Percentiles rank a stretch among this genome's conserved stretches.
phyloP scores from a whole-genome alignment of 352 stramenopile species.

The Phytophthora palmivora region DNA sequence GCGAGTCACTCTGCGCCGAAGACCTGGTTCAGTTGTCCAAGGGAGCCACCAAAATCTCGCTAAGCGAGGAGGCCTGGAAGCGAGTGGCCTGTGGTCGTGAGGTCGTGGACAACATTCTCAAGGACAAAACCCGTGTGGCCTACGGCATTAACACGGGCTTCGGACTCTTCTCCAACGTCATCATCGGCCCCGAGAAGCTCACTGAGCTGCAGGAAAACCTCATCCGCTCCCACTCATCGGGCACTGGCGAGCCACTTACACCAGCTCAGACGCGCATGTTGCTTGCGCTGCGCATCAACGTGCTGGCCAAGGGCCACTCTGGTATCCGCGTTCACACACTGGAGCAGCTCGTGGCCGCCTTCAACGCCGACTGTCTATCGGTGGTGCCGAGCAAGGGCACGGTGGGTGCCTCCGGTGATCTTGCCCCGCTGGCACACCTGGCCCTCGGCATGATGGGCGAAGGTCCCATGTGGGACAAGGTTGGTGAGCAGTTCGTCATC shows the following conservation, averaged over 20 bases:
- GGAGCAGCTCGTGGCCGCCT: conserved; percentile 80
- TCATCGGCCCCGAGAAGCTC: conserved; percentile 87
- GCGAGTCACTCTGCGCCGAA: conserved; percentile 70
- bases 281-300: conserved; percentile 89
- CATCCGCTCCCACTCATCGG: conserved; percentile 82
- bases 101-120: conserved; percentile 90
- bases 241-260: conserved; percentile 80
- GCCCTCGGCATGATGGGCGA: conserved; percentile 91
- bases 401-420: conserved; percentile 88
- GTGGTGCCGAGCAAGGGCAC: conserved; percentile 87
- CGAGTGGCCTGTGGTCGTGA: conserved; percentile 74
- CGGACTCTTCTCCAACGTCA: conserved; percentile 91
- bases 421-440: conserved; percentile 88
- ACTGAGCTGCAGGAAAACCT: conserved; percentile 88
- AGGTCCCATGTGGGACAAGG: conserved; percentile 87
- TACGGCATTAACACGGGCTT: conserved; percentile 95
- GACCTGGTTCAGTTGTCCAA: conserved; percentile 79
- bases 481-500: conserved; percentile 60
- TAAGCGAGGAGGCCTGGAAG: conserved; percentile 77
- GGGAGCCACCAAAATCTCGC: conserved; percentile 57
- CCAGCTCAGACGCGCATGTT: conserved; percentile 87
- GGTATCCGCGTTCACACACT: conserved; percentile 84
- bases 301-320: conserved; percentile 89
- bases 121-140: conserved; percentile 76
- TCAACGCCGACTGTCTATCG: conserved; percentile 89